Conservation (phyloP, 768 basidiomycete species). For the Boletus tomentosulus region DNA sequence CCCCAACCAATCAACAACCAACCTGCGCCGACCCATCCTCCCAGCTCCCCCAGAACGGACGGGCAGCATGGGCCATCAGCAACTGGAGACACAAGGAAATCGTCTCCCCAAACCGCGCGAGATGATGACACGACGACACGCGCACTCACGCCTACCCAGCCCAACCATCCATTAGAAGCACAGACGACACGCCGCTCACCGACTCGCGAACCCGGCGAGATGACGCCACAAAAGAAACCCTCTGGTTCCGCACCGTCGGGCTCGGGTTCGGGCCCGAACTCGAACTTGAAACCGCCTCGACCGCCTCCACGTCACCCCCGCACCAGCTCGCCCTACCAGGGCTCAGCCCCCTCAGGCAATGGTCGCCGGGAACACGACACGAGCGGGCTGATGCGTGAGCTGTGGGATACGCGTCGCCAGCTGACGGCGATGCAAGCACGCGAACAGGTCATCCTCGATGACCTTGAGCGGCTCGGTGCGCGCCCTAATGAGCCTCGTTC, state of each 20-base stretch:
- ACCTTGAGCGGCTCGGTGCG: constrained; percentile 18
- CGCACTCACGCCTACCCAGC: not conserved
- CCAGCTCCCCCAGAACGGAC: constrained; percentile 1
- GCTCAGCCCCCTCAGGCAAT: not conserved
- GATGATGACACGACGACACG: not conserved
- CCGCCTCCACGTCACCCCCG: not conserved
- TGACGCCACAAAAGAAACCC: not conserved
- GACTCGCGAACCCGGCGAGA: constrained; percentile 8
- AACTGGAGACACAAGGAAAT: not conserved
- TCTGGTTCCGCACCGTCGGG: not conserved
- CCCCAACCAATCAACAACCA: not conserved
- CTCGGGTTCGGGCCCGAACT: not conserved
- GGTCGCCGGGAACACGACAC: constrained; percentile 1
- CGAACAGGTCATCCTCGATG: constrained; percentile 22
- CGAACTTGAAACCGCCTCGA: not conserved
- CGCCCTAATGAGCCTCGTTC: not conserved
- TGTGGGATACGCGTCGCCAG: constrained; percentile 27
- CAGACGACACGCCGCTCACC: not conserved
- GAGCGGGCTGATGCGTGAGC: constrained; percentile 20
- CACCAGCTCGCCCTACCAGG: not conserved
- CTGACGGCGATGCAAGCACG: constrained; percentile 19
- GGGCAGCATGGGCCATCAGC: not conserved
- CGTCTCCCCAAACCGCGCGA: not conserved
- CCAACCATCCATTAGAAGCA: not conserved
- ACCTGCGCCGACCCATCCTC: not conserved